Evolutionary conservation across 2,329 filamentous ascomycete species (phyloP), one percentile per base, ranked within the genome.

Genomic region (Ophiostoma populinum): DNA sequence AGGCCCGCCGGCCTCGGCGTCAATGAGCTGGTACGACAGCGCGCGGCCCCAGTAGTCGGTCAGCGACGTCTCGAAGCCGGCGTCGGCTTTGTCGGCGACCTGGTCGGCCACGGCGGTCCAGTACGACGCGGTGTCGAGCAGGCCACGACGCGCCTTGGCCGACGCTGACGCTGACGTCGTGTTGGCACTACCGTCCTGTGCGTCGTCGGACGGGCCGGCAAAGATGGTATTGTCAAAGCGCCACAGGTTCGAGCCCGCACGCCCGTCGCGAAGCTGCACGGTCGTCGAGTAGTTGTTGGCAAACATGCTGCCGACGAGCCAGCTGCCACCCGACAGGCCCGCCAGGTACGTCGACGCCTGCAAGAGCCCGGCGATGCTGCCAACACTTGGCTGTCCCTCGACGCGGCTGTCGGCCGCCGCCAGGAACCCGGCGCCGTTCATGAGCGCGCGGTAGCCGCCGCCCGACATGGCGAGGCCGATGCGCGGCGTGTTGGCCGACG

Each of bases 41-140:
- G 80, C 80, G 39, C 85, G 77, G 19, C 80, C 81, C 78, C 85
- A 92, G 53, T 83, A 83, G 57, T 94, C 86, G 0, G 86, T 93
- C 38, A 93, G 64, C 7, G 80, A 79, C 4, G 68, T 70, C 30
- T 75, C 59, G 49, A 65, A 83, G 2, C 72, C 70, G 12, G 75
- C 75, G 39, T 75, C 54, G 1, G 49, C 46, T 57, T 86, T 87
- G 15, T 48, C 56, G 0, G 55, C 39, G 1, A 82, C 76, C n/a
- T 70, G 60, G 18, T 63, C 52, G 12, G 57, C 50, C 6, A 87
- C 55, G 21, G 69, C 61, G 6, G 50, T 52, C 51, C 70, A 85
- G 54, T 86, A 85, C 35, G 42, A 39, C 18, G 46, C 43, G 18
- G 49, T 48, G 43, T 47, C 42, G 29, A 55, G 31, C 26, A 53